Evolutionary conservation across 768 basidiomycete species (phyloP), one percentile per base, ranked within the genome.

Genomic region (Dioszegia aurantiaca): DNA sequence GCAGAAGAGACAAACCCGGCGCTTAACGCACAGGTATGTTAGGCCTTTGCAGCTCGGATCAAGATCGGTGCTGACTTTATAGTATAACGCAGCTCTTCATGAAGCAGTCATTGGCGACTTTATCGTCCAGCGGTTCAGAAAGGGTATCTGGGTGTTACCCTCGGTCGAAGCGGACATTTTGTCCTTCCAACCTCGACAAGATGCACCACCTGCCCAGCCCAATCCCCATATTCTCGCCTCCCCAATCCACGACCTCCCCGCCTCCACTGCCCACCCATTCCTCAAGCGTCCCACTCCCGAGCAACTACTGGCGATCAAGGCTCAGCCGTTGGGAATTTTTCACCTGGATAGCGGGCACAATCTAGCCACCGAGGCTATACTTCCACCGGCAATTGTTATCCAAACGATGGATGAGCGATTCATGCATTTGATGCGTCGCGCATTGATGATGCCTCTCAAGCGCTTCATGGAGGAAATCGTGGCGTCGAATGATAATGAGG

Each of bases 141-240:
- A 4, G 4, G 51, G 51, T 1, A 53, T 53, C 23, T 53, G 51
- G 51, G 51, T 53, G 14, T n/a, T 53, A 19, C 51, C 51, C 6
- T 39, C 36, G 9, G 11, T 36, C 36, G 51, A 53, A 40, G 37
- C 37, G 6, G 51, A 39, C 30, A 24, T 53, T 31, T n/a, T 40
- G 4, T 53, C 51, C 1, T 39, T n/a, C 17, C 24, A 26, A 24
- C 51, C 36, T 3, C 26, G 46, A 3, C 27, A 27, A 14, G 33
- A 6, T 28, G 14, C 46, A 2, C 36, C 23, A 14, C 51, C 51
- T 11, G 12, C 3, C 36, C 14, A 14, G 23, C 51, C 4, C 6
- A 24, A 27, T 27, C 12, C 51, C 37, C 33, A 30, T 28, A 9
- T 47, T 4, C 23, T 23, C 21, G 14, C 37, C 23, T 5, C 33